Base-by-base conservation (phyloP, 306 rosid genomes). In the Cicer judaicum region DNA sequence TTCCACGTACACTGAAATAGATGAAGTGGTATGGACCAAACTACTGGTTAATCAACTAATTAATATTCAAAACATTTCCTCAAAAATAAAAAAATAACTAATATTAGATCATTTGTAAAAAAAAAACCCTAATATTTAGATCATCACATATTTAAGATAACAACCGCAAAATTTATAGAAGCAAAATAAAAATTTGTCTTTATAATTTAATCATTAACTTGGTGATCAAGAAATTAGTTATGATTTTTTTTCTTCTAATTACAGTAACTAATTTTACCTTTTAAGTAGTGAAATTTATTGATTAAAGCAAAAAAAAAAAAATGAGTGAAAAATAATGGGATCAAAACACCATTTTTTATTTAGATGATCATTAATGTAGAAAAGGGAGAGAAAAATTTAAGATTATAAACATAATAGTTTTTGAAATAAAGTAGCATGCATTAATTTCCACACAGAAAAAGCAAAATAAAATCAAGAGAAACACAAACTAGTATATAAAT, bases 391-490 rank as follows among this genome's bases (percentile, higher is more conserved):
- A 55, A n/a, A 8, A 36, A 18, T 70, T 48, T 19, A 60, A 69
- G 59, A 18, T 69, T 38, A 39, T 69, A 39, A 38, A 39, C 70
- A 16, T 44, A 34, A 14, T n/a, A 46, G 13, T 40, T 39, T 7
- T 42, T 56, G 18, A 63, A 8, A 39, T 40, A 54, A 65, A 38
- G 43, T 19, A 75, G 36, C 46, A 65, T 54, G 57, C 55, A 65
- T 54, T 18, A 21, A 24, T 65, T 18, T 38, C 18, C 39, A 13
- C 64, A 65, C 44, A 64, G 53, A 64, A 49, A 21, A 75, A n/a
- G 15, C 16, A 40, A 52, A 50, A 19, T 29, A 34, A 44, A 53
- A 68, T 39, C 12, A 68, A 68, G 68, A 56, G 8, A 68, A 57
- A 59, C 54, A 67, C 4, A 14, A 5, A 43, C 18, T 50, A 40